These are phyloP conservation scores for Lanmaoa pseudosensibilis DNA, from an alignment of 768 basidiomycete genomes.

Conservation along the genomic window DNA sequence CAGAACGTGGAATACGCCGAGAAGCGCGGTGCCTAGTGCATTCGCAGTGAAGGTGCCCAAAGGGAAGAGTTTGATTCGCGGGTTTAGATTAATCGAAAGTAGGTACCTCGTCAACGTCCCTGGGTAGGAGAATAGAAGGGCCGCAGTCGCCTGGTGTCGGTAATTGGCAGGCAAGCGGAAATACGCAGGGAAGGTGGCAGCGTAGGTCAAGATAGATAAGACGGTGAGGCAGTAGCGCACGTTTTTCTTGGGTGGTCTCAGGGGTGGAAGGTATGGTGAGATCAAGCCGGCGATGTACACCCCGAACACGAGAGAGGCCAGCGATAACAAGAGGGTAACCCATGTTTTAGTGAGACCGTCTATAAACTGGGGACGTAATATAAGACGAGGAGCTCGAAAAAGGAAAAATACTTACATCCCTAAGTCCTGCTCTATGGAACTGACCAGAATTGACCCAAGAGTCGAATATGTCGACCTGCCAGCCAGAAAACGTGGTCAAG, in stretches of 20 bases:
- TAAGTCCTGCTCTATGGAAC: conserved; percentile 60
- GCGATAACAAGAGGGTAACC: conserved; percentile 73
- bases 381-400: background rate
- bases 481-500: conserved; percentile 93
- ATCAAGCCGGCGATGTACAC: conserved; percentile 52
- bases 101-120: conserved; percentile 84
- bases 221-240: conserved; percentile 52
- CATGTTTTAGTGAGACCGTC: conserved; percentile 82
- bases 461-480: conserved; percentile 86
- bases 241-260: conserved; percentile 42
- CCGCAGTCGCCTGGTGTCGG: conserved; percentile 81
- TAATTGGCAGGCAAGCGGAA: conserved; percentile 65
- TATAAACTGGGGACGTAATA: conserved; percentile 57
- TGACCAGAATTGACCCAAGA: conserved; percentile 75
- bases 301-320: conserved; percentile 80
- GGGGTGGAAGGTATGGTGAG: conserved; percentile 41
- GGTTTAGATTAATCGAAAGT: conserved; percentile 73
- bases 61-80: conserved; percentile 59
- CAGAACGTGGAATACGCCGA: conserved; percentile 70
- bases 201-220: conserved; percentile 66
- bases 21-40: conserved; percentile 74
- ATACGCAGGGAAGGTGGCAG: conserved; percentile 75
- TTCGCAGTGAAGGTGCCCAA: conserved; percentile 81
- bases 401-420: conserved; percentile 54
- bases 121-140: conserved; percentile 86